These are phyloP conservation scores for Globomyces pollinis-pini DNA, from an alignment of 192 early-diverging fungal genomes.

Conservation along the genomic window DNA sequence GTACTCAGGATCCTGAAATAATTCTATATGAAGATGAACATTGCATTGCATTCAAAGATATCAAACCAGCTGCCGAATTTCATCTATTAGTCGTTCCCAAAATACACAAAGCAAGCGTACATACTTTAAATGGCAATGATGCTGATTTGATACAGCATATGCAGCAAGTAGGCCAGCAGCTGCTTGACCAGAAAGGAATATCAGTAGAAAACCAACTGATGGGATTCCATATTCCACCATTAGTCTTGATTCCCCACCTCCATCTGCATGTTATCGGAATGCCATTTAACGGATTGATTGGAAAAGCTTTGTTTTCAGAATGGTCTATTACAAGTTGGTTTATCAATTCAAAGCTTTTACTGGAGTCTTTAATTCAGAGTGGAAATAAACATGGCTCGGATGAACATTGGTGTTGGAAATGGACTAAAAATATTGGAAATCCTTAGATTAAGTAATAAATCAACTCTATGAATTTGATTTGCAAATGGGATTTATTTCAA, in stretches of 20 bases:
- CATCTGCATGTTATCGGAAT: slow-evolving; percentile 58
- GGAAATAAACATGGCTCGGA: no score
- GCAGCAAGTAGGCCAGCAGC: slow-evolving; percentile 6
- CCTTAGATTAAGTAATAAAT: no score
- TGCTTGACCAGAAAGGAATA: neutral
- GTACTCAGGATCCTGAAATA: neutral
- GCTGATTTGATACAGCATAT: slow-evolving; percentile 9
- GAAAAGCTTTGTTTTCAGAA: neutral
- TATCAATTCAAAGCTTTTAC: no score
- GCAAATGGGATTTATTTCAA: no score
- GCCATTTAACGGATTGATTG: slow-evolving; percentile 13
- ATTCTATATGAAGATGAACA: slow-evolving; percentile 17
- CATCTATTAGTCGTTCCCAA: slow-evolving; percentile 34
- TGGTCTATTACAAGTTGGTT: no score
- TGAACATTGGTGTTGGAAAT: no score
- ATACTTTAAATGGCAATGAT: slow-evolving; percentile 2
- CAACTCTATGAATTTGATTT: no score
- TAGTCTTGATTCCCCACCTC: slow-evolving; percentile 56
- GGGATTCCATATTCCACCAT: slow-evolving; percentile 70
- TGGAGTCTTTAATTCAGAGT: no score
- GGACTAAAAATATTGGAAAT: no score
- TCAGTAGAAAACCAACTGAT: slow-evolving; percentile 18
- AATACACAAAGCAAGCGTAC: slow-evolving; percentile 17
- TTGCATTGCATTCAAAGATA: slow-evolving; percentile 31
- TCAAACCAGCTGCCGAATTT: slow-evolving; percentile 10